Conservation (phyloP, 2,329 filamentous ascomycete genomes). For the Sporothrix schenckii region DNA sequence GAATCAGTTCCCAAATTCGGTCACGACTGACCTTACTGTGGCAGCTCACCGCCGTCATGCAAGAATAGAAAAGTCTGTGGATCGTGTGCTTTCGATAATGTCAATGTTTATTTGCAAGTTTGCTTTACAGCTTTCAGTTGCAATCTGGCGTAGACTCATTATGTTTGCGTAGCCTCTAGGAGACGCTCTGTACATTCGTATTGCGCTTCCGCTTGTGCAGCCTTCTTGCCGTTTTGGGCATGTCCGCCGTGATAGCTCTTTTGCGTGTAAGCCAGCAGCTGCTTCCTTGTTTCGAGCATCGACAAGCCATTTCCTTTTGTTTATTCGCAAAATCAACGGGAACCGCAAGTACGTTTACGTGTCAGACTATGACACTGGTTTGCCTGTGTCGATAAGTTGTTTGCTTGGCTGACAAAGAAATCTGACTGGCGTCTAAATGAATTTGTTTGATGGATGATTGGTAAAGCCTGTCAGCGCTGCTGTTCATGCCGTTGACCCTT, state of each 20-base stretch:
- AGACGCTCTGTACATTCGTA: too few relatives aligned
- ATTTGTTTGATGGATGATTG: slow-evolving; percentile 4
- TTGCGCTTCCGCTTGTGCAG: too few relatives aligned
- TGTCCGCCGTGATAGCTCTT: background rate
- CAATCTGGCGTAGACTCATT: background rate
- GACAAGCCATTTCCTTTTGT: background rate
- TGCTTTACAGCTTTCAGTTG: background rate
- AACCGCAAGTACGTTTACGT: background rate
- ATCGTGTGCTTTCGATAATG: background rate
- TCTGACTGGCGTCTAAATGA: background rate
- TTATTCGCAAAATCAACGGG: background rate
- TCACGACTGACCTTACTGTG: too few relatives aligned
- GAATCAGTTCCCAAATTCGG: background rate
- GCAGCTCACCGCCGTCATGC: too few relatives aligned
- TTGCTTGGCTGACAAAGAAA: background rate
- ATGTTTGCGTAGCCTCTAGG: background rate
- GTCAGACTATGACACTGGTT: background rate
- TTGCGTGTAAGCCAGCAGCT: background rate
- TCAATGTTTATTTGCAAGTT: background rate
- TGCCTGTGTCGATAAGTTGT: background rate
- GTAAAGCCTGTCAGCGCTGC: background rate
- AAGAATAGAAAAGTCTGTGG: too few relatives aligned
- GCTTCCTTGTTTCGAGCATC: background rate
- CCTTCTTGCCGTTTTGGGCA: slow-evolving; percentile 1
- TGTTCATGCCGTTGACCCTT: background rate